Conservation (phyloP, 331 rosid species). For the Malus hybrid region DNA sequence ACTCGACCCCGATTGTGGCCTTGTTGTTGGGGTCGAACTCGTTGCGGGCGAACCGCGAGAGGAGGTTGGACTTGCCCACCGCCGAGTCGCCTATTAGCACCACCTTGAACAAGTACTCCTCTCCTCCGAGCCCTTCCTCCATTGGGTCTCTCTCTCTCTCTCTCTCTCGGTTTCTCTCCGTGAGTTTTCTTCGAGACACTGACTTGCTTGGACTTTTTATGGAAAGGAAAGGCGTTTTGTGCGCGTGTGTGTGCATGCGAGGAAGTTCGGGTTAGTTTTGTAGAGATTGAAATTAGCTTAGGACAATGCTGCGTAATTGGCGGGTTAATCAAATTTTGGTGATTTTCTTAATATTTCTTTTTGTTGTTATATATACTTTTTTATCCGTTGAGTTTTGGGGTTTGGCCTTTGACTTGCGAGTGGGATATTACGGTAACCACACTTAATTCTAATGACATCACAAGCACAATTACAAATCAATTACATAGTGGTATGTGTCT, state of each 20-base stretch:
- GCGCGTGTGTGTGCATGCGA: not conserved
- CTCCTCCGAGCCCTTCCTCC: slow-evolving; percentile 22
- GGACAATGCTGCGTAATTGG: slow-evolving; percentile 25
- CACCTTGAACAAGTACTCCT: slow-evolving; percentile 54
- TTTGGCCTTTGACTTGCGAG: not conserved
- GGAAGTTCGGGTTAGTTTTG: not conserved
- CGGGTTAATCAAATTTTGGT: slow-evolving; percentile 6
- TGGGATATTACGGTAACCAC: no score
- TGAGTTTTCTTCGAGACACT: not conserved
- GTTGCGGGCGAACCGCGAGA: slow-evolving; percentile 46
- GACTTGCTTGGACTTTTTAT: not conserved
- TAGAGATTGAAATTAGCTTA: not conserved
- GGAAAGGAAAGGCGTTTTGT: not conserved
- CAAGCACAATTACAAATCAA: no score
- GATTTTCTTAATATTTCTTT: not conserved
- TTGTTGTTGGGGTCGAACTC: slow-evolving; percentile 49
- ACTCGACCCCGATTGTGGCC: slow-evolving; percentile 59
- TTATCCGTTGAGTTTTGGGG: not conserved
- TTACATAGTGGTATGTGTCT: no score
- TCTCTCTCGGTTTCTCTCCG: not conserved
- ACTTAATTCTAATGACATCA: no score
- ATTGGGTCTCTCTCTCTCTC: not conserved
- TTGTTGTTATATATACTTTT: not conserved
- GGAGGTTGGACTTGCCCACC: slow-evolving; percentile 51
- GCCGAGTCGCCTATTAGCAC: slow-evolving; percentile 60